phyloP scores from a whole-genome alignment of 1,139 yeast species.

The Kurtzmaniella quercitrusa region DNA sequence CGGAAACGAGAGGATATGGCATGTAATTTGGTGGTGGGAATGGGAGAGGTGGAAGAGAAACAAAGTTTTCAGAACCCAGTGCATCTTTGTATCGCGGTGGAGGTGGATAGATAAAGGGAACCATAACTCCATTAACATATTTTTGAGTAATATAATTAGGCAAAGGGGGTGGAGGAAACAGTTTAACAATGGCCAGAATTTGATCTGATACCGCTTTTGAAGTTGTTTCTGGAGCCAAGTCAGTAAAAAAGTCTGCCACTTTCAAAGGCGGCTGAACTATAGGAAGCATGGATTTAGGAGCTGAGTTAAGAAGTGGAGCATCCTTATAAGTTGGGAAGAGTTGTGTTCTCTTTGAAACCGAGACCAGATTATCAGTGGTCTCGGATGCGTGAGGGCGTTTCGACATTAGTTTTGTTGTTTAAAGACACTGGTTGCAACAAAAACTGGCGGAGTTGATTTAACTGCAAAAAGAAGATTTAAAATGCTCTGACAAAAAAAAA shows the following conservation, averaged over 20 bases:
- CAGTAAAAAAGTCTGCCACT: slow-evolving; percentile 33
- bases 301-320: slow-evolving; percentile 22
- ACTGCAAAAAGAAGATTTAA: background rate
- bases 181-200: slow-evolving; percentile 21
- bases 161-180: slow-evolving; percentile 39
- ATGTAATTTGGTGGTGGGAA: slow-evolving; percentile 47
- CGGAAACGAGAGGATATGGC: slow-evolving; percentile 44
- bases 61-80: slow-evolving; percentile 9
- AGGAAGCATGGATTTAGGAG: slow-evolving; percentile 39
- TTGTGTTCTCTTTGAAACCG: background rate
- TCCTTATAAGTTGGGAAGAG: slow-evolving; percentile 1
- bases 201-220: slow-evolving; percentile 18
- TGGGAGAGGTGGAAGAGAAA: slow-evolving; percentile 42
- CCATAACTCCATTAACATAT: slow-evolving; percentile 29
- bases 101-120: slow-evolving; percentile 45
- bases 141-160: slow-evolving; percentile 24
- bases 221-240: slow-evolving; percentile 20
- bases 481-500: background rate
- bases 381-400: background rate
- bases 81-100: slow-evolving; percentile 26
- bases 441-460: background rate
- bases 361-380: background rate
- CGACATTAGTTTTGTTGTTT: background rate
- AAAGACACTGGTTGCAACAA: background rate
- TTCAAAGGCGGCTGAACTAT: slow-evolving; percentile 30